Base-by-base conservation (phyloP, 2,329 filamentous ascomycete species). In the Pseudocercospora ulei region DNA sequence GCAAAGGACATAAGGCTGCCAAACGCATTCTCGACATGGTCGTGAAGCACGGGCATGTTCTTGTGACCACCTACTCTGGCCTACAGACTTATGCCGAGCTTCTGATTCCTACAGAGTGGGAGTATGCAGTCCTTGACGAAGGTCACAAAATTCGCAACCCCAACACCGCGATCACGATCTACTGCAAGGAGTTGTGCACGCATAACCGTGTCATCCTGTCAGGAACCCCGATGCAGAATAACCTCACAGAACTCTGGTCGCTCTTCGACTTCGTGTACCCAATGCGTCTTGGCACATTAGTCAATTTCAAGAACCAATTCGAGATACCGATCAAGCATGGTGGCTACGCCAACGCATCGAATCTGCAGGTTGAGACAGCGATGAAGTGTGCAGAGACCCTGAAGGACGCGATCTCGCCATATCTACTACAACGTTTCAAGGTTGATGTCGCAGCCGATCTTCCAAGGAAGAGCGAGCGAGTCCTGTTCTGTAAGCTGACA, bases 121-220 rank as follows among this genome's bases (percentile, higher is more conserved):
- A 80, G 12, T 95, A 92, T 59, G 87, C 86, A 7, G 82, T 96
- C 7, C 72, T 98, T 3, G 90, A 98, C 44, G 90, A 98, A 67
- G 90, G 92, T 2, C 92, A 98, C 64, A 95, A 95, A 62, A 98
- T 98, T 52, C 80, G 90, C 24, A 98, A 98, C 52, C 90, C 90
- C 0, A 92, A 96, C 54, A 86, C 90, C 0, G 80, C 83, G 4
- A 90, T 98, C 48, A 95, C 92, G 0, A 83, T 96, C 36, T 83
- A 86, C 49, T 94, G 86, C 70, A 98, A 98, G 59, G 84, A 95
- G 60, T 66, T 98, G 7, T 79, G 82, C 20, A 98, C 90, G 0
- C 75, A 82, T 0, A 90, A 96, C 53, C 76, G 92, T 13, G 72
- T 96, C 47, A 96, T 98, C 43, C 68, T 98, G 1, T 96, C 92